A percentile compares a stretch with the other conserved stretches of the same genome.
Evolutionary conservation across 2,329 filamentous ascomycete genomes (phyloP).

Genomic region (Drechslerella stenobrocha): DNA sequence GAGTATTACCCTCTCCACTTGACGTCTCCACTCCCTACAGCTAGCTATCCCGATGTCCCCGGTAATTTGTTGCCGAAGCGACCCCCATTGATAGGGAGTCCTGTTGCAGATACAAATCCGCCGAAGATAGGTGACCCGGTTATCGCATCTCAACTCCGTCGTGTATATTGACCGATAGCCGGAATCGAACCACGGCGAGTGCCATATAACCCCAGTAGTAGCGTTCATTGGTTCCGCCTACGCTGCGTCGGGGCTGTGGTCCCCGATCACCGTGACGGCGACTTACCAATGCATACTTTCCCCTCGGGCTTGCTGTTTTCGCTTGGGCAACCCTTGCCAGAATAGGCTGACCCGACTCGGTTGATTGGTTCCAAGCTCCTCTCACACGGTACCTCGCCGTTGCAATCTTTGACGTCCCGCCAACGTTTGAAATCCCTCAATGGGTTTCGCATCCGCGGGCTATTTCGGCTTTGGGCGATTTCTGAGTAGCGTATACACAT

Average conservation of each 20-base stretch:
- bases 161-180: no score
- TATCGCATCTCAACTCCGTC: no score
- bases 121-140: no score
- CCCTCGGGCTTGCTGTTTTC: slow-evolving; percentile 39
- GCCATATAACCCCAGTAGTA: no score
- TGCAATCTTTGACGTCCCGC: background rate
- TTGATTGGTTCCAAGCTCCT: slow-evolving; percentile 26
- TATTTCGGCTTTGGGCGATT: no score
- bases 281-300: slow-evolving; percentile 13
- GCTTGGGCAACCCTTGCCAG: slow-evolving; percentile 27
- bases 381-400: slow-evolving; percentile 17
- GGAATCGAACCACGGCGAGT: no score
- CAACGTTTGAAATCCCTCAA: background rate
- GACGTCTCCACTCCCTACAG: background rate
- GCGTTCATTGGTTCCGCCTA: background rate
- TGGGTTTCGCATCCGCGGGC: no score
- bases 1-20: background rate
- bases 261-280: slow-evolving; percentile 39
- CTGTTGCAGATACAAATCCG: no score
- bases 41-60: background rate
- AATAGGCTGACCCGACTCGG: slow-evolving; percentile 2
- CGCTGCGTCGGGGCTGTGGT: background rate
- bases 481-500: no score
- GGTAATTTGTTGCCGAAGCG: background rate
- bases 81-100: no score